Evolutionary conservation across 2,329 filamentous ascomycete genomes (phyloP), one percentile per base, ranked within the genome.

Genomic region (Samsoniella hepiali): DNA sequence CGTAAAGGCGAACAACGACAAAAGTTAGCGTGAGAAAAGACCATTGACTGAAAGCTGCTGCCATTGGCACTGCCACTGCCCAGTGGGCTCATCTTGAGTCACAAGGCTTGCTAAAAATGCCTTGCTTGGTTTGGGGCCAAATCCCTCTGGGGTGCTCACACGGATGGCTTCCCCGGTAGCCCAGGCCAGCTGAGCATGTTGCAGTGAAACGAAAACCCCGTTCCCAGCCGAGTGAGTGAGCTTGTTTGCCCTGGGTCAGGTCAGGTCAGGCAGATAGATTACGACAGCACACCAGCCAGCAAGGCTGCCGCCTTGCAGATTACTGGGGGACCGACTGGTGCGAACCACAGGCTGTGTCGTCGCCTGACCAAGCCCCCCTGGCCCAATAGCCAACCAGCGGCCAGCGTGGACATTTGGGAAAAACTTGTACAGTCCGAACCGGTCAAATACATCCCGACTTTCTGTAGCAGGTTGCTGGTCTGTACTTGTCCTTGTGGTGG

Each of bases 31-130:
- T 9, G 17, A 4, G 42, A 27, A 50, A 38, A 38, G 17, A 34
- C 3, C 7, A 15, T 15, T 3, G 45, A 5, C 11, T 2, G 34
- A 40, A 40, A 3, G 13, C 15, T 29, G 15, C 5, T 9, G 7
- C 15, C 45, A 59, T 34, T 51, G 7, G 22, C 45, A 59, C 45
- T 51, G 32, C 51, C 34, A 45, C 54, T 17, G 40, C 5, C 4
- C 17, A 11, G 40, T 44, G 38, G 29, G 32, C 10, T 13, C 29
- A 27, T 9, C 31, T 22, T 11, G 17, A 31, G 57, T 59, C 57
- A 59, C 34, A 59, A 59, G 57, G 57, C 57, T 51, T 59, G 34
- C 34, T 31, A 42, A 59, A 59, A 50, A 50, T 51, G 57, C 57
- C 57, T 59, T 59, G 57, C 57, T 59, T 27, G 57, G 57, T n/a